phyloP scores from a whole-genome alignment of 257 asterid species.

The Capsicum baccatum region DNA sequence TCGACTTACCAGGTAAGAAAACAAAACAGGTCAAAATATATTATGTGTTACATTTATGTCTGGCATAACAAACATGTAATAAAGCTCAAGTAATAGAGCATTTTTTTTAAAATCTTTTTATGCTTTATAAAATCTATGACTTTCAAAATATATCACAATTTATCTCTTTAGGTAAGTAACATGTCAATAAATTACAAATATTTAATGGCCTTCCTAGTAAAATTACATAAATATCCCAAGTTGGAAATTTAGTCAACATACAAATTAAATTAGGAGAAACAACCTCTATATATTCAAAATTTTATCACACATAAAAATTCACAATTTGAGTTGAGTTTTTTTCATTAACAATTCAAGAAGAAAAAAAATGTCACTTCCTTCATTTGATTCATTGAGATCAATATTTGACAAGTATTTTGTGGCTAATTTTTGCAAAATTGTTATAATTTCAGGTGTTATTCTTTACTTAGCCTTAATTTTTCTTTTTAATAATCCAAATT shows the following conservation, averaged over 20 bases:
- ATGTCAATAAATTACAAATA: too few relatives aligned
- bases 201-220: too few relatives aligned
- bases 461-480: conserved; percentile 29
- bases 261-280: background rate
- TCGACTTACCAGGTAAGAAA: too few relatives aligned
- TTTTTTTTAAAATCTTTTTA: too few relatives aligned
- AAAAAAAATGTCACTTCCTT: background rate
- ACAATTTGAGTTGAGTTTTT: background rate
- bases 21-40: too few relatives aligned
- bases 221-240: background rate
- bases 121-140: too few relatives aligned
- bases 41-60: too few relatives aligned
- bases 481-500: conserved; percentile 8
- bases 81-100: too few relatives aligned
- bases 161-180: too few relatives aligned
- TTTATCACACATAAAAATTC: background rate
- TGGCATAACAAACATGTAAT: too few relatives aligned
- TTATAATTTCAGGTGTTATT: conserved; percentile 25
- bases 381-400: conserved; percentile 1
- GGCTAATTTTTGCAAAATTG: conserved; percentile 8
- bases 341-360: background rate
- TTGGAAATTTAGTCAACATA: background rate
- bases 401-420: conserved; percentile 17
- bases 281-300: background rate
- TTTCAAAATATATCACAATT: too few relatives aligned